Evolutionary conservation across 441 rosid species (phyloP).

Genomic region (Adansonia gregorii): DNA sequence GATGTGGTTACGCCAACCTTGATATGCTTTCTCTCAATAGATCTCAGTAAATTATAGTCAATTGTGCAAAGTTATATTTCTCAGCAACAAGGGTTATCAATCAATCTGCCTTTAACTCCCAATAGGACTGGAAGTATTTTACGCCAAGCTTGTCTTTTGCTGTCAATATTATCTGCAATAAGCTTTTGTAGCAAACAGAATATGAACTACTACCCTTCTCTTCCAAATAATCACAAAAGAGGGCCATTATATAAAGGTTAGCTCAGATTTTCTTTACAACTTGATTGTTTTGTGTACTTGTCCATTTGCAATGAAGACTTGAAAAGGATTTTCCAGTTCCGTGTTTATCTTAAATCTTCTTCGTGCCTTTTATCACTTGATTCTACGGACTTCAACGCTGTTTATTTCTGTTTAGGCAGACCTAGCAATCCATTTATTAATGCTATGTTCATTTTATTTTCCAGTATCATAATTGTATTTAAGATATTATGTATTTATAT

Average conservation of each 20-base stretch:
- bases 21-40: slow-evolving; percentile 30
- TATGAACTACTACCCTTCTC: slow-evolving; percentile 14
- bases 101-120: slow-evolving; percentile 36
- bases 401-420: neutral
- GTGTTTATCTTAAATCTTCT: neutral
- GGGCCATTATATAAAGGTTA: slow-evolving; percentile 25
- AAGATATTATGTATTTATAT: neutral
- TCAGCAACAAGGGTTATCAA: slow-evolving; percentile 30
- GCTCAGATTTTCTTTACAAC: neutral
- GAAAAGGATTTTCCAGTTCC: slow-evolving; percentile 1
- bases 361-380: neutral
- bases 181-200: slow-evolving; percentile 33
- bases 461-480: neutral
- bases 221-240: slow-evolving; percentile 37
- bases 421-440: neutral
- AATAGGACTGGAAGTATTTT: slow-evolving; percentile 28
- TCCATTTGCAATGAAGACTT: slow-evolving; percentile 8
- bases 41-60: slow-evolving; percentile 43
- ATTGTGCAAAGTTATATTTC: slow-evolving; percentile 40
- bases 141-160: slow-evolving; percentile 13
- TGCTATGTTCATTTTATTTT: neutral
- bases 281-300: slow-evolving; percentile 5
- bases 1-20: slow-evolving; percentile 31
- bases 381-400: neutral
- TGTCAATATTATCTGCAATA: slow-evolving; percentile 29